Evolutionary conservation across 75 land plant genomes (phyloP), one percentile per base, ranked within the genome.

Genomic region (Pinus tabuliformis): DNA sequence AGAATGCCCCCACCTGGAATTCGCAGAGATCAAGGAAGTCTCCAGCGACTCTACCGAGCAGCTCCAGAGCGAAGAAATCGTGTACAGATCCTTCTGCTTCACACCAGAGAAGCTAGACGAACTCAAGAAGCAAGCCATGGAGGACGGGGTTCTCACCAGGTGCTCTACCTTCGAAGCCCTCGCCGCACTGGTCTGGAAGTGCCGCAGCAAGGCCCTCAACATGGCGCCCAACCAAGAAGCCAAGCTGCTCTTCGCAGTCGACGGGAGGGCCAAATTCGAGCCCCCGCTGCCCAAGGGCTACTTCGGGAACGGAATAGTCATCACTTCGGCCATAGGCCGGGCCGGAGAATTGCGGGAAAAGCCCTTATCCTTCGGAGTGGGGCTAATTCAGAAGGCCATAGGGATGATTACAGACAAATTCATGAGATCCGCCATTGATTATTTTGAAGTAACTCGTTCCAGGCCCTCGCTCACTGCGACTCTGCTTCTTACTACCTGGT

Each of bases 191-290:
- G 86, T 89, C 36, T 95, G 98, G 98, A 82, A 78, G 24, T 82
- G 86, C 7, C 73, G 98, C 15, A 81, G 80, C 30, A 20, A 73
- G 73, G 87, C 96, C 11, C 71, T 93, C 54, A 45, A 49, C 15
- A 77, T 93, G 84, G 15, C 70, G 37, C 83, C 90, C 7, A 81
- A 85, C 21, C 96, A 93, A 74, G 70, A 87, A 66, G 80, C 91
- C 5, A 93, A 93, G 71, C 87, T 95, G 28, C 87, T 93, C 56
- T 95, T 95, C 79, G 96, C 96, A 0, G 99, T 95, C 1, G 99
- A 95, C 66, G 93, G 85, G 17, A 82, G 99, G 37, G 20, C 73
- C 12, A 82, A 86, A 70, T 81, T 93, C 58, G 57, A 73, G 12
- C 98, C 98, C 21, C 90, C 95, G 0, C 61, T 95, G 11, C 96